These are phyloP conservation scores for Cladosporium sp. DNA, from an alignment of 2,329 filamentous ascomycete species.

Conservation along the genomic window DNA sequence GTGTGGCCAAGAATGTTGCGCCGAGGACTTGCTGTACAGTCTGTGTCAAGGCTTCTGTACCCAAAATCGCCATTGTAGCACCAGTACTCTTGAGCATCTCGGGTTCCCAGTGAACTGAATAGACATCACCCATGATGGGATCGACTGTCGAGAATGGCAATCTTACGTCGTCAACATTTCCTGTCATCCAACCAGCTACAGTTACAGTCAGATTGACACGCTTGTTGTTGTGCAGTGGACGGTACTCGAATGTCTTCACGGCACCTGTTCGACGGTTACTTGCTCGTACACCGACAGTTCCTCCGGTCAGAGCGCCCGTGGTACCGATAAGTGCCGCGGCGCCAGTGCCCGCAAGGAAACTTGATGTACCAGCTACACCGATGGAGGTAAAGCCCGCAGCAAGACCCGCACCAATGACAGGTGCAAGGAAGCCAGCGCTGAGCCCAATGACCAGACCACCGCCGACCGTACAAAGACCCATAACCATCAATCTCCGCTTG, in stretches of 20 bases:
- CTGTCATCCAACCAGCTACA: slow-evolving; percentile 96
- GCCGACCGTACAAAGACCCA: slow-evolving; percentile 95
- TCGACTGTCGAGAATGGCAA: slow-evolving; percentile 95
- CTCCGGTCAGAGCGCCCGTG: slow-evolving; percentile 79
- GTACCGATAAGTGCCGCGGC: slow-evolving; percentile 94
- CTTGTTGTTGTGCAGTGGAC: slow-evolving; percentile 97
- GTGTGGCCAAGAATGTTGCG: slow-evolving; percentile 78
- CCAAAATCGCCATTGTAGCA: slow-evolving; percentile 96
- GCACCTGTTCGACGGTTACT: slow-evolving; percentile 85
- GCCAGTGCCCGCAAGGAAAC: slow-evolving; percentile 86
- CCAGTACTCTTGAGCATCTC: slow-evolving; percentile 98
- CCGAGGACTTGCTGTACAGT: slow-evolving; percentile 93
- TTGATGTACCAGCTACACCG: slow-evolving; percentile 82
- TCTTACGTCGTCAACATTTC: slow-evolving; percentile 94
- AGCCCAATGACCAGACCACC: slow-evolving; percentile 93
- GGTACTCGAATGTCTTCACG: slow-evolving; percentile 95
- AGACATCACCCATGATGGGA: slow-evolving; percentile 96
- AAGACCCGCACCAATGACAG: slow-evolving; percentile 89
- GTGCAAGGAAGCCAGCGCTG: slow-evolving; percentile 86
- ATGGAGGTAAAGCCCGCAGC: slow-evolving; percentile 95
- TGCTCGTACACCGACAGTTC: slow-evolving; percentile 80
- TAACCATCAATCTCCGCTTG: slow-evolving; percentile 84
- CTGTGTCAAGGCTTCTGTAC: slow-evolving; percentile 95
- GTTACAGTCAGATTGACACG: slow-evolving; percentile 93
- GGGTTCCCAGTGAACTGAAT: slow-evolving; percentile 95